phyloP scores from a whole-genome alignment of 2,329 filamentous ascomycete species.

The Aspergillus novofumigatus region DNA sequence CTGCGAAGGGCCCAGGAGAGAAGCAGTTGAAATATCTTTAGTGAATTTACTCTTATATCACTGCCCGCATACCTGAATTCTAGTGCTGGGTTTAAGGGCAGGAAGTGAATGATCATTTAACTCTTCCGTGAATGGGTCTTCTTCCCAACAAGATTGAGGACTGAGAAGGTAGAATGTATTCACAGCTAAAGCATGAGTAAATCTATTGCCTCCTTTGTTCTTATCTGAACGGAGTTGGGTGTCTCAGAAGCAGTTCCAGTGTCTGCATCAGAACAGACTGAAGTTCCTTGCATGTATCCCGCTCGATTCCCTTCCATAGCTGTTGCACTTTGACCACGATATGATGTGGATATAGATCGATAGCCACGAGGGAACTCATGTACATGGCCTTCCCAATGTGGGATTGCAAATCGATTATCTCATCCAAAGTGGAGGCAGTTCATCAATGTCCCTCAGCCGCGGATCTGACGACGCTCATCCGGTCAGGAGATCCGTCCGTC shows the following conservation, averaged over 20 bases:
- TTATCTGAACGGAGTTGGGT: conserved; percentile 26
- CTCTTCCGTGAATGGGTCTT: not conserved
- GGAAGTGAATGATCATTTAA: not conserved
- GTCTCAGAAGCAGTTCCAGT: conserved; percentile 26
- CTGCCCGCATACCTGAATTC: no score
- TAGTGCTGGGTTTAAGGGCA: no score
- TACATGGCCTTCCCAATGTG: no score
- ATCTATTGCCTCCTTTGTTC: conserved; percentile 12
- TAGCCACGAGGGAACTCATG: no score
- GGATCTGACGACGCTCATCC: conserved; percentile 16
- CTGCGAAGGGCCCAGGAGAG: not conserved
- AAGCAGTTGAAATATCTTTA: not conserved
- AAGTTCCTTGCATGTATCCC: conserved; percentile 20
- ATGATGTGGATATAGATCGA: conserved; percentile 31
- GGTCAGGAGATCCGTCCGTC: conserved; percentile 22
- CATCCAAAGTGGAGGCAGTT: no score
- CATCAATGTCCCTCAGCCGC: conserved; percentile 24
- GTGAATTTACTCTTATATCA: not conserved
- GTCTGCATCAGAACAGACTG: conserved; percentile 21
- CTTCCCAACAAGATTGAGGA: not conserved
- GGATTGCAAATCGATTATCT: no score
- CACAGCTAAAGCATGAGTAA: not conserved
- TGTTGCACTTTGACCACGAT: conserved; percentile 27
- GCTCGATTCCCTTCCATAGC: conserved; percentile 23
- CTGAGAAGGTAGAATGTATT: not conserved